These are phyloP conservation scores for Teratosphaeria viscida DNA, from an alignment of 2,329 filamentous ascomycete species.

Conservation along the genomic window DNA sequence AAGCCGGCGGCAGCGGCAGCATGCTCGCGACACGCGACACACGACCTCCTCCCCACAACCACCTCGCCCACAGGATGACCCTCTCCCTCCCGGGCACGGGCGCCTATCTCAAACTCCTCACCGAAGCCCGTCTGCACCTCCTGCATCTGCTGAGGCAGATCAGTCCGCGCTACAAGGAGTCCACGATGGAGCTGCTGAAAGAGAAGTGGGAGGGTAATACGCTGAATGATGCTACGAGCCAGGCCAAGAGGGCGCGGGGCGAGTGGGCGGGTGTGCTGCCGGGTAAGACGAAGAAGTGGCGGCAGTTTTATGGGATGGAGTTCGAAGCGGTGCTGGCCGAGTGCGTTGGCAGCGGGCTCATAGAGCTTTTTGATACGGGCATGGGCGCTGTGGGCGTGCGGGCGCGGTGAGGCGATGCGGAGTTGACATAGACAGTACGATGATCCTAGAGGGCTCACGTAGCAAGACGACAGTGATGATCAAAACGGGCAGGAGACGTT, in stretches of 20 bases:
- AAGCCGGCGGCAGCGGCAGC: conserved; percentile 47
- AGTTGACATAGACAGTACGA: background rate
- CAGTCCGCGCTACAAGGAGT: conserved; percentile 49
- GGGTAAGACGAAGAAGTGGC: conserved; percentile 59
- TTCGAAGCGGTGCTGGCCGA: conserved; percentile 66
- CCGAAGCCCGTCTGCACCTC: conserved; percentile 52
- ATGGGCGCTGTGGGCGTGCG: conserved; percentile 59
- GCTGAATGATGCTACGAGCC: conserved; percentile 35
- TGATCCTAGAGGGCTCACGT: background rate
- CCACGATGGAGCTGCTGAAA: conserved; percentile 49
- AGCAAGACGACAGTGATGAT: too few species aligned
- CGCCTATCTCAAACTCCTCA: conserved; percentile 54
- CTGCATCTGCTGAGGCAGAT: conserved; percentile 46
- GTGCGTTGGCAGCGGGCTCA: conserved; percentile 56
- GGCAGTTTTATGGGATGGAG: conserved; percentile 54
- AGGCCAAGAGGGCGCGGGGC: conserved; percentile 43
- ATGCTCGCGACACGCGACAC: conserved; percentile 21
- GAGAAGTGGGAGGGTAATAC: conserved; percentile 64
- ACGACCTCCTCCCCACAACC: conserved; percentile 4
- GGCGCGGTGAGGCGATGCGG: conserved; percentile 7
- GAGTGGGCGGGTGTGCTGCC: conserved; percentile 49
- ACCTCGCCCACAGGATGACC: conserved; percentile 27
- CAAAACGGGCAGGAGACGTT: too few species aligned
- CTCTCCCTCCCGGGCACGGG: conserved; percentile 60
- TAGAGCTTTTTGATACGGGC: conserved; percentile 66